phyloP scores from a whole-genome alignment of 2,329 filamentous ascomycete genomes.

The Sordariomycetes sp. region DNA sequence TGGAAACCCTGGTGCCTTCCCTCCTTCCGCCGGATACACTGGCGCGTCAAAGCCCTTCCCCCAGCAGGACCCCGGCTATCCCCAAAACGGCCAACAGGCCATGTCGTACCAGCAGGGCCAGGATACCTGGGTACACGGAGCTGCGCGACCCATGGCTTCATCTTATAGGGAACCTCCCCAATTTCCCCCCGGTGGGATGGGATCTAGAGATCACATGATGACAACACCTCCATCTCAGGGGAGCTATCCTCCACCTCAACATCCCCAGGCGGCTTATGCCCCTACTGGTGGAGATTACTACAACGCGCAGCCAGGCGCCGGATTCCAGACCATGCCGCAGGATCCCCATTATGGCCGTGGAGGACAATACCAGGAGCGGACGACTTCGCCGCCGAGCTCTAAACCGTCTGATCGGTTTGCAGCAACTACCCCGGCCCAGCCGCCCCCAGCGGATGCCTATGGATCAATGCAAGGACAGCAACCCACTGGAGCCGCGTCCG shows the following conservation, averaged over 20 bases:
- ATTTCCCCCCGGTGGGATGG: background rate
- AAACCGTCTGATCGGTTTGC: conserved; percentile 1
- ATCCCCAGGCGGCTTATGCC: background rate
- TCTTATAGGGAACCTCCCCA: conserved; percentile 1
- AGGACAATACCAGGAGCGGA: conserved; percentile 1
- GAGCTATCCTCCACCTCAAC: conserved; percentile 2
- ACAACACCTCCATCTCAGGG: conserved; percentile 3
- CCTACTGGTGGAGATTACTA: background rate
- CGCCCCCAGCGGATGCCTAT: background rate
- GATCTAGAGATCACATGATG: conserved; percentile 5
- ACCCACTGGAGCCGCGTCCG: background rate
- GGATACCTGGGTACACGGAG: conserved; percentile 4
- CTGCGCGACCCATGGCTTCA: conserved; percentile 2
- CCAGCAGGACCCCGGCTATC: conserved; percentile 2
- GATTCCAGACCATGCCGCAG: conserved; percentile 2
- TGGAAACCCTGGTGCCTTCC: background rate
- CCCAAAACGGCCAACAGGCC: background rate
- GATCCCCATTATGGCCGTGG: conserved; percentile 4
- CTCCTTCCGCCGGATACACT: background rate
- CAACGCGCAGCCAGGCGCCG: background rate
- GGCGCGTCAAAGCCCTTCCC: background rate
- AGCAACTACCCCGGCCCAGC: background rate
- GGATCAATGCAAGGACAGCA: conserved; percentile 4
- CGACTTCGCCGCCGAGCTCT: background rate
- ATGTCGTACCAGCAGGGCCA: conserved; percentile 1